Evolutionary conservation across 1,139 yeast genomes (phyloP).

Genomic region (Diutina siamensis): DNA sequence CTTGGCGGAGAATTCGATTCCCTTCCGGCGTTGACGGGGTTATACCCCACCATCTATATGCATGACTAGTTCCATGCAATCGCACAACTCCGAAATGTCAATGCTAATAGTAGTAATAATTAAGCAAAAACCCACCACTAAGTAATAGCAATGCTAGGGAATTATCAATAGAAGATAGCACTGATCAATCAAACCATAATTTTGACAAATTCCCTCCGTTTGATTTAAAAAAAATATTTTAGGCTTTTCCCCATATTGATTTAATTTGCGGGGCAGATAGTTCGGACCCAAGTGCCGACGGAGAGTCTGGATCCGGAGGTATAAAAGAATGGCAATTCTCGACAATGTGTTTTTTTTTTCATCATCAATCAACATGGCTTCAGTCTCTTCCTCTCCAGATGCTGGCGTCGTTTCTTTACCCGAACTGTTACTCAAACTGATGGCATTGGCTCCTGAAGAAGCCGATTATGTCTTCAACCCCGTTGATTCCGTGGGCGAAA

Average conservation of each 20-base stretch:
- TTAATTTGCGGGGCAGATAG: background rate
- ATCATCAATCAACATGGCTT: background rate
- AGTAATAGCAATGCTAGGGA: too few species aligned
- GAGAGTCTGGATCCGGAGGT: too few species aligned
- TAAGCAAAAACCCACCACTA: too few species aligned
- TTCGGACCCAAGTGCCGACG: background rate
- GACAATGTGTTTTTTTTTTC: background rate
- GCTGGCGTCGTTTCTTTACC: background rate
- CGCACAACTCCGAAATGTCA: background rate
- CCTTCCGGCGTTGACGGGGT: too few species aligned
- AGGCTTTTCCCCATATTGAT: too few species aligned
- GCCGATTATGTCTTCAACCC: background rate
- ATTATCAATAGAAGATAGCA: too few species aligned
- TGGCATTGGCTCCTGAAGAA: conserved; percentile 2
- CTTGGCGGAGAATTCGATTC: too few species aligned
- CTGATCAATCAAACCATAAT: too few species aligned
- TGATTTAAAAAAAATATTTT: too few species aligned
- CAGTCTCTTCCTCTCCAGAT: background rate
- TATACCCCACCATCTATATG: too few species aligned
- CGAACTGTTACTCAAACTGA: background rate
- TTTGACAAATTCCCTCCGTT: too few species aligned
- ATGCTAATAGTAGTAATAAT: too few species aligned
- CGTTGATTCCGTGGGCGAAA: background rate
- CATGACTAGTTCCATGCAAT: background rate
- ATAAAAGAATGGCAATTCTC: background rate